Evolutionary conservation across 1,139 yeast genomes (phyloP).

Genomic region (Pichia sp.): DNA sequence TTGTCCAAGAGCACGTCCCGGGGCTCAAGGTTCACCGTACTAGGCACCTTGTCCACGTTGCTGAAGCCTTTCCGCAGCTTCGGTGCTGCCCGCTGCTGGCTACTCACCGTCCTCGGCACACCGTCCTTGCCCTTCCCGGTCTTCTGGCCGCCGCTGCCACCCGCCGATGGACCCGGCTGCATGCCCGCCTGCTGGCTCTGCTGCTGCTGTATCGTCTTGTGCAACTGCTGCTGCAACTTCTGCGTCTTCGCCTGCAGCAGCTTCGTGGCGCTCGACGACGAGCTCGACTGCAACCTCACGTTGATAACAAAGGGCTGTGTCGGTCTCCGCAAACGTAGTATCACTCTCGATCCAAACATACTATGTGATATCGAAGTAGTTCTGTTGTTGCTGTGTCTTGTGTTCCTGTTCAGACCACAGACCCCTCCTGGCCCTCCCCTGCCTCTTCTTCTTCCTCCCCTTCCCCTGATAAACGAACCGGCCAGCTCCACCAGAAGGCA

Average conservation of each 20-base stretch:
- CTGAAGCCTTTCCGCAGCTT: constrained; percentile 29
- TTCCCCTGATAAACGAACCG: too few relatives aligned
- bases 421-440: too few relatives aligned
- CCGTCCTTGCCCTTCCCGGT: constrained; percentile 2
- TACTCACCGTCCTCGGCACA: neutral
- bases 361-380: neutral
- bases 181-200: neutral
- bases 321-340: neutral
- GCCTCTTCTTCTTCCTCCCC: too few relatives aligned
- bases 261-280: constrained; percentile 20
- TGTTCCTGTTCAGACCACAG: neutral
- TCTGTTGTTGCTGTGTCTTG: neutral
- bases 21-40: constrained; percentile 29
- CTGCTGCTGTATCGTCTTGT: constrained; percentile 1
- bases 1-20: constrained; percentile 31
- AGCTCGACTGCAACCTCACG: constrained; percentile 21
- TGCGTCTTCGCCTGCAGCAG: constrained; percentile 10
- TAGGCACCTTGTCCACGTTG: constrained; percentile 31
- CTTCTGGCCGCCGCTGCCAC: neutral
- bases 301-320: neutral
- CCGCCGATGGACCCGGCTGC: neutral
- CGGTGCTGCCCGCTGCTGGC: constrained; percentile 1
- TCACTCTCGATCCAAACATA: neutral
- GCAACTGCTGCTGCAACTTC: neutral
- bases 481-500: neutral